These are phyloP conservation scores for Chalara sp. DNA, from an alignment of 2,329 filamentous ascomycete genomes.

Conservation along the genomic window DNA sequence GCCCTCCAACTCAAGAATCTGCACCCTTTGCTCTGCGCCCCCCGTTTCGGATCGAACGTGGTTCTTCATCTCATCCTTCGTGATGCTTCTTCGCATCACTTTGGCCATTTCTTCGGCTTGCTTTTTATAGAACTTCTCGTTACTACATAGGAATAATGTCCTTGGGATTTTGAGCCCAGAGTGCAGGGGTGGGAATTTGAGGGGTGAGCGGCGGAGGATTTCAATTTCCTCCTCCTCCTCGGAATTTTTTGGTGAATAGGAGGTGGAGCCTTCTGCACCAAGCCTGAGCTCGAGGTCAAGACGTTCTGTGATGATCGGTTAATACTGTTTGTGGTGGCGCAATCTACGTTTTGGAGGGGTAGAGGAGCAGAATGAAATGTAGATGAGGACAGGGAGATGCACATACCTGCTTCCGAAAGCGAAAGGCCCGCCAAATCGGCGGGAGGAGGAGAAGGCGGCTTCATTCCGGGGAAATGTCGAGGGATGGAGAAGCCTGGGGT, in stretches of 20 bases:
- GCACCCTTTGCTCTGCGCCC: conserved; percentile 12
- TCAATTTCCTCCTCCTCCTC: conserved; percentile 3
- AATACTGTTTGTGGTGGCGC: too few relatives aligned
- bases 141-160: conserved; percentile 14
- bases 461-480: conserved; percentile 11
- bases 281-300: neutral
- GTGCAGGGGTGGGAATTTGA: conserved; percentile 20
- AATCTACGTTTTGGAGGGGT: too few relatives aligned
- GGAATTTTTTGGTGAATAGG: neutral
- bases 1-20: neutral
- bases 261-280: neutral
- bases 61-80: conserved; percentile 19
- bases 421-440: neutral
- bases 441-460: neutral
- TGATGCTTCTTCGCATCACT: conserved; percentile 21
- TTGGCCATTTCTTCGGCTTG: conserved; percentile 19
- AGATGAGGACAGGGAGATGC: too few relatives aligned
- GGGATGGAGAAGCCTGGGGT: conserved; percentile 33
- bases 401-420: neutral
- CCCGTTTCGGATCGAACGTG: conserved; percentile 8
- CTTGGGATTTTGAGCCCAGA: conserved; percentile 18
- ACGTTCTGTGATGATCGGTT: too few relatives aligned
- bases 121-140: neutral
- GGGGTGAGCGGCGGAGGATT: conserved; percentile 9
- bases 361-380: too few relatives aligned